These are phyloP conservation scores for Taphrina populina DNA, from an alignment of 1,139 yeast species.

Conservation along the genomic window DNA sequence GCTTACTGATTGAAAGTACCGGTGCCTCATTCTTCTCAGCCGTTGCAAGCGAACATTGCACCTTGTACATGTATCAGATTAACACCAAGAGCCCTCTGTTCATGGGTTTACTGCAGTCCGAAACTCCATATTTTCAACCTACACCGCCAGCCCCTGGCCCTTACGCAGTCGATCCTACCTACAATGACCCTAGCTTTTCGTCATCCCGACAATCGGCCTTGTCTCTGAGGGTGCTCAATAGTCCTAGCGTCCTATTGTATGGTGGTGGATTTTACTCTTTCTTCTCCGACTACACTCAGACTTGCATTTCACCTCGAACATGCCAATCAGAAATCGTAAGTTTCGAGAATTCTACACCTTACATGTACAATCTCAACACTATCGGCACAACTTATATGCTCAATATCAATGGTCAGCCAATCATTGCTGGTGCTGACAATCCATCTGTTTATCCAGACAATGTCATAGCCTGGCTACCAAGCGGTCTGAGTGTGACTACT, in stretches of 20 bases:
- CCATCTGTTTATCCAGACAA: constrained; percentile 2
- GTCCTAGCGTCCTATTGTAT: constrained; percentile 8
- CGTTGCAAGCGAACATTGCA: constrained; percentile 35
- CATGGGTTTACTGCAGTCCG: constrained; percentile 35
- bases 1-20: constrained; percentile 34
- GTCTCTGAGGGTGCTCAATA: constrained; percentile 6
- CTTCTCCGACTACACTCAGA: constrained; percentile 15
- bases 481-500: not conserved
- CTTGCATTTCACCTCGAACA: constrained; percentile 6
- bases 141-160: constrained; percentile 36
- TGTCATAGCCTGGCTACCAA: constrained; percentile 9
- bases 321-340: constrained; percentile 14
- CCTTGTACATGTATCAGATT: constrained; percentile 35
- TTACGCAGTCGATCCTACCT: constrained; percentile 19
- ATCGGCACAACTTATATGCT: constrained; percentile 17
- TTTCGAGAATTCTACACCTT: constrained; percentile 13
- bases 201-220: constrained; percentile 23
- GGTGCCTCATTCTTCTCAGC: constrained; percentile 32
- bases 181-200: constrained; percentile 34
- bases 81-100: constrained; percentile 28
- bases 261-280: constrained; percentile 15
- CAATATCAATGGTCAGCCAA: constrained; percentile 2
- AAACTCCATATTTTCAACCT: constrained; percentile 37
- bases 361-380: constrained; percentile 23
- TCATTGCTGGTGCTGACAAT: constrained; percentile 3